phyloP scores from a whole-genome alignment of 2,329 filamentous ascomycete species.

The Sporothrix phasma region DNA sequence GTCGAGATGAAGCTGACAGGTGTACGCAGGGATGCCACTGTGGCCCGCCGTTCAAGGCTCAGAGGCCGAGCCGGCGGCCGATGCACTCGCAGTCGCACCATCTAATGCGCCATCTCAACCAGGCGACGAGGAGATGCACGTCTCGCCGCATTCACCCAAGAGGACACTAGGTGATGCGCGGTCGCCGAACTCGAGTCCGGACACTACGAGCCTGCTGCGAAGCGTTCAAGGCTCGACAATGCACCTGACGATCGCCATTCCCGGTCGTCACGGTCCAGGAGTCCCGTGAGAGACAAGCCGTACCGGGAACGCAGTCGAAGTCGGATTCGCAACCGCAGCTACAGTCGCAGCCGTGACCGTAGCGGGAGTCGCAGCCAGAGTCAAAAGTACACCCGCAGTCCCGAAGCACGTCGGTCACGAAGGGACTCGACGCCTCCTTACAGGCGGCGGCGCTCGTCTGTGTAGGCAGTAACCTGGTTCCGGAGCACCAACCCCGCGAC shows the following conservation, averaged over 20 bases:
- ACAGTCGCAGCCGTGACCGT: not conserved
- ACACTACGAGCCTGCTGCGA: not conserved
- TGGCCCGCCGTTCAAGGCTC: not conserved
- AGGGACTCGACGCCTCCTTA: not conserved
- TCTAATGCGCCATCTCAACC: not conserved
- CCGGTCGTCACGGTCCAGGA: not conserved
- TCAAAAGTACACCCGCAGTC: not conserved
- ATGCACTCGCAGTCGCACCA: not conserved
- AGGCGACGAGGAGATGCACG: not conserved
- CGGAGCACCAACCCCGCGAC: constrained; percentile 1
- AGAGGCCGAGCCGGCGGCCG: not conserved
- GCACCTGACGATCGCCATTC: not conserved
- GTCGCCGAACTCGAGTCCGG: not conserved
- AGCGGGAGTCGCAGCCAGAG: not conserved
- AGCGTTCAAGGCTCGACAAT: not conserved
- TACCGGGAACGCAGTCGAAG: not conserved
- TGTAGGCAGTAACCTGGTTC: not conserved
- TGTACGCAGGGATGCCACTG: not conserved
- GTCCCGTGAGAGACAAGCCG: not conserved
- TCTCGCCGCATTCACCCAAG: not conserved
- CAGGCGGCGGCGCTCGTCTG: not conserved
- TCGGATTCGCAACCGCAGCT: not conserved
- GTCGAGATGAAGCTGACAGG: no score
- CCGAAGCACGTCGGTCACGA: not conserved
- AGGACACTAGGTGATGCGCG: not conserved